These are phyloP conservation scores for Ogataea nonfermentans DNA, from an alignment of 805 yeast genomes.

Conservation along the genomic window DNA sequence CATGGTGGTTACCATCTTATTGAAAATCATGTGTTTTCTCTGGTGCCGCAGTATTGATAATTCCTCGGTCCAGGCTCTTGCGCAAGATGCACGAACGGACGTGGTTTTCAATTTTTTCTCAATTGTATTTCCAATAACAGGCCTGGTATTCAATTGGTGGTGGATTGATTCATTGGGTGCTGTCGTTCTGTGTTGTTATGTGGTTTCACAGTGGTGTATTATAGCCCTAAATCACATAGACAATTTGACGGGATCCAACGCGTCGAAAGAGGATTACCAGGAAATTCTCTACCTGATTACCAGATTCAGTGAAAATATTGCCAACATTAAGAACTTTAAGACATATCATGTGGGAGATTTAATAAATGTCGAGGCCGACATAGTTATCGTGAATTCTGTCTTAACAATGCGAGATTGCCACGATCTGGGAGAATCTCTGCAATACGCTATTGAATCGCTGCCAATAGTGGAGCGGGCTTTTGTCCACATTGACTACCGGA, in stretches of 20 bases:
- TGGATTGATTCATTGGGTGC: constrained; percentile 82
- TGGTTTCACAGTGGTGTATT: constrained; percentile 59
- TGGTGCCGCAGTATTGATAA: constrained; percentile 63
- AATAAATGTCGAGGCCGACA: constrained; percentile 72
- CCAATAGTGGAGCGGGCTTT: constrained; percentile 79
- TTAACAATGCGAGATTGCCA: constrained; percentile 65
- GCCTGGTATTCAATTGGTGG: constrained; percentile 52
- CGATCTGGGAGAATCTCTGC: constrained; percentile 78
- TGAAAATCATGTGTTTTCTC: constrained; percentile 58
- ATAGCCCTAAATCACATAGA: constrained; percentile 71
- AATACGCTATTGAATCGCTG: constrained; percentile 74
- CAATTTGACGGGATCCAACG: constrained; percentile 73
- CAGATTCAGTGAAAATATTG: constrained; percentile 66
- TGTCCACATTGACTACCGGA: constrained; percentile 69
- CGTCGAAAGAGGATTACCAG: constrained; percentile 59
- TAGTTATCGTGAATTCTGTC: constrained; percentile 49
- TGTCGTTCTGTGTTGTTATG: constrained; percentile 55
- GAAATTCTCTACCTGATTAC: constrained; percentile 64
- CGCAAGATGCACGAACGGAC: constrained; percentile 81
- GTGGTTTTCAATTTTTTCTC: constrained; percentile 71
- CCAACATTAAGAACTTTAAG: constrained; percentile 61
- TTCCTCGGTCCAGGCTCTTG: constrained; percentile 71
- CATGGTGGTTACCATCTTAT: constrained; percentile 61
- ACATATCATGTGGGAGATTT: constrained; percentile 80
- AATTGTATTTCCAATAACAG: constrained; percentile 64